phyloP scores from a whole-genome alignment of 2,329 filamentous ascomycete genomes.

The Verticillium alfalfae region DNA sequence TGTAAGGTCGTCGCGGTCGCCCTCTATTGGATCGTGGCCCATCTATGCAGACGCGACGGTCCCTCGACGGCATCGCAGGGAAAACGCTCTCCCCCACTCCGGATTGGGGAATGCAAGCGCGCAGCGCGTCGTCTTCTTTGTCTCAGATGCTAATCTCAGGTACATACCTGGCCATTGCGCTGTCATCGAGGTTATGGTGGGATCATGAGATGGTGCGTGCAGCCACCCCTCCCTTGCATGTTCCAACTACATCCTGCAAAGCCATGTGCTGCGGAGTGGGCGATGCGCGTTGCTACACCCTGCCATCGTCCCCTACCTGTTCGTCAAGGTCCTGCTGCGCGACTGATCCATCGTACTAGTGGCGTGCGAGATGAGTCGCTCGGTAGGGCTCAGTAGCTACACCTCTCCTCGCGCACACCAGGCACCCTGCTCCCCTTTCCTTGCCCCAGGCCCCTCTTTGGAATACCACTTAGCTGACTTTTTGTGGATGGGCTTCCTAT shows the following conservation, averaged over 20 bases:
- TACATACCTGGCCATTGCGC: not conserved
- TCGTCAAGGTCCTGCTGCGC: not conserved
- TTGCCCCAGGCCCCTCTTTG: not conserved
- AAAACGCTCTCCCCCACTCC: not conserved
- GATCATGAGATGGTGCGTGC: not conserved
- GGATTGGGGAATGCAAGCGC: not conserved
- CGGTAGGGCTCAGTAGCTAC: not conserved
- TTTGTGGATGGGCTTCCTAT: not conserved
- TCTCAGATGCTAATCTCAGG: conserved; percentile 1
- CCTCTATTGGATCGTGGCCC: not conserved
- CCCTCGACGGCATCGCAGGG: not conserved
- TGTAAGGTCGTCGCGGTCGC: not conserved
- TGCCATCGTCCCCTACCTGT: not conserved
- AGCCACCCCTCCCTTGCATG: conserved; percentile 1
- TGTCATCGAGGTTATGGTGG: not conserved
- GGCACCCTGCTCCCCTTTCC: not conserved
- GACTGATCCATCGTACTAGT: not conserved
- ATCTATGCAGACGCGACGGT: not conserved
- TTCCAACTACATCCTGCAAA: not conserved
- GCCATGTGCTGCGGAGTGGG: not conserved
- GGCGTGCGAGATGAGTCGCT: not conserved
- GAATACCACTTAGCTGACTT: not conserved
- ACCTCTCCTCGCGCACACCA: not conserved
- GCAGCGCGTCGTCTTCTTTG: not conserved
- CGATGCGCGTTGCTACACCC: not conserved